Evolutionary conservation across 805 yeast genomes (phyloP).

Genomic region (Lipomyces chichibuensis): DNA sequence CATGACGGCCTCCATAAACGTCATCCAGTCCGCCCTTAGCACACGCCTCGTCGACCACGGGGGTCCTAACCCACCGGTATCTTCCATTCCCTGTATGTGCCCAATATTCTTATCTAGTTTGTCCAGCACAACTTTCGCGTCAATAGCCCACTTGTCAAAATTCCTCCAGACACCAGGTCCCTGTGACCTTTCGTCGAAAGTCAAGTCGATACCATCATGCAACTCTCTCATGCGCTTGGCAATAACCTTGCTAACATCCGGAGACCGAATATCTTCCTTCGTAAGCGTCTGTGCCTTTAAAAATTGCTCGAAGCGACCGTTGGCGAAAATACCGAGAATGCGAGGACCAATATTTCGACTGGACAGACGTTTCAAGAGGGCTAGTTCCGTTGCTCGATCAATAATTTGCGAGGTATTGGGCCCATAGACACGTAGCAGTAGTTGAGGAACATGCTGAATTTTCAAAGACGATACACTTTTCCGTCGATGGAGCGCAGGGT

Average conservation of each 20-base stretch:
- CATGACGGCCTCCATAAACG: slow-evolving; percentile 54
- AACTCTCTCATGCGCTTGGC: slow-evolving; percentile 97
- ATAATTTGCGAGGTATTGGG: slow-evolving; percentile 82
- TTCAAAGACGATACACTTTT: slow-evolving; percentile 26
- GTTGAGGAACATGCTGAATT: slow-evolving; percentile 51
- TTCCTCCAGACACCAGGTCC: slow-evolving; percentile 74
- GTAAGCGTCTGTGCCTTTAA: slow-evolving; percentile 79
- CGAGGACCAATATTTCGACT: slow-evolving; percentile 83
- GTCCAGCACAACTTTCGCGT: slow-evolving; percentile 52
- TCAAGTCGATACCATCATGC: slow-evolving; percentile 75
- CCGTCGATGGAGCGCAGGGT: slow-evolving; percentile 11
- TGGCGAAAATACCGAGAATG: slow-evolving; percentile 82
- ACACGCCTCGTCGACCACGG: slow-evolving; percentile 34
- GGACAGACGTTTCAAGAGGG: slow-evolving; percentile 71
- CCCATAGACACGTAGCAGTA: slow-evolving; percentile 84
- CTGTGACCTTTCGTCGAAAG: slow-evolving; percentile 54
- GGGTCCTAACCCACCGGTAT: slow-evolving; percentile 7
- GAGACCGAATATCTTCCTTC: slow-evolving; percentile 71
- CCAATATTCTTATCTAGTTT: slow-evolving; percentile 46
- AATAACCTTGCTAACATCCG: slow-evolving; percentile 76
- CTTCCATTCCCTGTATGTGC: slow-evolving; percentile 33
- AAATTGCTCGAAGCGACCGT: slow-evolving; percentile 94
- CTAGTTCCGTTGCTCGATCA: slow-evolving; percentile 80
- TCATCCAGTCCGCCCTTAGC: slow-evolving; percentile 49
- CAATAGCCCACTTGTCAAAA: slow-evolving; percentile 69